phyloP scores from a whole-genome alignment of 2,329 filamentous ascomycete genomes.

The Spiromastix sp. region DNA sequence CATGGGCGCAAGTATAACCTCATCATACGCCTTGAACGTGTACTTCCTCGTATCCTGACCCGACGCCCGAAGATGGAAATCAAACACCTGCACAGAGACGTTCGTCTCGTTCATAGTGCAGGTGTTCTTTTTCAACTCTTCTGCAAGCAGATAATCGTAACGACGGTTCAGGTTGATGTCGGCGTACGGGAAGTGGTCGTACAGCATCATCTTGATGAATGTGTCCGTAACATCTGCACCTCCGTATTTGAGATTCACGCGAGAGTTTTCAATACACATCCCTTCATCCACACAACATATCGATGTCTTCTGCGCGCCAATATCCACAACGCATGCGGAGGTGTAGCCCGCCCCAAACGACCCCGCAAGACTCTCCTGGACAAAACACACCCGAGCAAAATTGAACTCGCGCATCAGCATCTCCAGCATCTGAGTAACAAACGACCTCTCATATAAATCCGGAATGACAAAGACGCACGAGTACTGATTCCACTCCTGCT shows the following conservation, averaged over 20 bases:
- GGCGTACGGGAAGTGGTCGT: slow-evolving; percentile 87
- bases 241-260: slow-evolving; percentile 89
- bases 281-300: slow-evolving; percentile 96
- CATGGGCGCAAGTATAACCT: slow-evolving; percentile 84
- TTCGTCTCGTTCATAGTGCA: slow-evolving; percentile 86
- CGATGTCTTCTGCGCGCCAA: slow-evolving; percentile 94
- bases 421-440: slow-evolving; percentile 74
- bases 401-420: slow-evolving; percentile 83
- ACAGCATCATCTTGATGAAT: slow-evolving; percentile 96
- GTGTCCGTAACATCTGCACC: slow-evolving; percentile 88
- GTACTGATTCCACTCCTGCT: slow-evolving; percentile 78
- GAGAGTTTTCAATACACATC: slow-evolving; percentile 85
- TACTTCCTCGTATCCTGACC: slow-evolving; percentile 88
- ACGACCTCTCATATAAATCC: slow-evolving; percentile 89
- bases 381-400: slow-evolving; percentile 81
- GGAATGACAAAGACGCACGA: slow-evolving; percentile 96
- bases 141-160: slow-evolving; percentile 86
- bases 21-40: slow-evolving; percentile 93
- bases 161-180: slow-evolving; percentile 85
- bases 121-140: slow-evolving; percentile 89
- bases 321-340: slow-evolving; percentile 87
- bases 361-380: slow-evolving; percentile 90
- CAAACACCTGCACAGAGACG: slow-evolving; percentile 76
- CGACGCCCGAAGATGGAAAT: slow-evolving; percentile 82
- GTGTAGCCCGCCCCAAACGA: slow-evolving; percentile 94